phyloP scores from a whole-genome alignment of 192 early-diverging fungal genomes.

The Spizellomyces punctatus region DNA sequence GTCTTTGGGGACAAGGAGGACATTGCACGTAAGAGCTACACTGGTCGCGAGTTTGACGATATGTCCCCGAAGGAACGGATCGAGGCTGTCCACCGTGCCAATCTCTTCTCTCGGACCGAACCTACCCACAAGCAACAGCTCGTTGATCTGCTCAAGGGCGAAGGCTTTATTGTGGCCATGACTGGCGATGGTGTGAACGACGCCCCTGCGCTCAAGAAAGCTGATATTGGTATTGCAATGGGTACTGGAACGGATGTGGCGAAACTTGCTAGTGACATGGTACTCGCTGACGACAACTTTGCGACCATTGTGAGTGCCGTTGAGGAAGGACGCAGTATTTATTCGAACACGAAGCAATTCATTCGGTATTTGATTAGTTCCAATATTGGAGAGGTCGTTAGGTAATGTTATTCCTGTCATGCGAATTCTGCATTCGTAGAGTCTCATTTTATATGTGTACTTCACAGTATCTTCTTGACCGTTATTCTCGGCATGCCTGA shows the following conservation, averaged over 20 bases:
- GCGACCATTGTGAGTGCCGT: slow-evolving; percentile 96
- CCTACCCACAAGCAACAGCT: slow-evolving; percentile 94
- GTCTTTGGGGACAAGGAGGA: slow-evolving; percentile 74
- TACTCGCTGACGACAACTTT: slow-evolving; percentile 99
- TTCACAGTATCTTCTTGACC: slow-evolving; percentile 85
- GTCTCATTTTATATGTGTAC: background rate
- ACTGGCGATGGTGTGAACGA: slow-evolving; percentile 99
- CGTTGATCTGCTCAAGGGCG: slow-evolving; percentile 85
- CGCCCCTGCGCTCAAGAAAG: slow-evolving; percentile 95
- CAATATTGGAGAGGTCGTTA: slow-evolving; percentile 98
- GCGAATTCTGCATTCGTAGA: background rate
- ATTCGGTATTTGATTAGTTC: slow-evolving; percentile 97
- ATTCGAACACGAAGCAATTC: slow-evolving; percentile 99
- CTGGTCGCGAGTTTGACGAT: slow-evolving; percentile 94
- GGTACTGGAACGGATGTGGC: slow-evolving; percentile 98
- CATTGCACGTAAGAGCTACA: slow-evolving; percentile 71
- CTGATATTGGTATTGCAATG: slow-evolving; percentile 99
- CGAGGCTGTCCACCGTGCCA: slow-evolving; percentile 71
- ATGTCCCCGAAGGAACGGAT: slow-evolving; percentile 74
- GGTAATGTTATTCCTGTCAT: slow-evolving; percentile 9
- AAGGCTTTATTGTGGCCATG: slow-evolving; percentile 88
- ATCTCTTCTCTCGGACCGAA: slow-evolving; percentile 93
- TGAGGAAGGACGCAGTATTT: slow-evolving; percentile 96
- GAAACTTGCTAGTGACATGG: slow-evolving; percentile 97
- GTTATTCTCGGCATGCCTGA: slow-evolving; percentile 96